Evolutionary conservation across 768 basidiomycete genomes (phyloP).

Genomic region (Melanogaster broomeanus): DNA sequence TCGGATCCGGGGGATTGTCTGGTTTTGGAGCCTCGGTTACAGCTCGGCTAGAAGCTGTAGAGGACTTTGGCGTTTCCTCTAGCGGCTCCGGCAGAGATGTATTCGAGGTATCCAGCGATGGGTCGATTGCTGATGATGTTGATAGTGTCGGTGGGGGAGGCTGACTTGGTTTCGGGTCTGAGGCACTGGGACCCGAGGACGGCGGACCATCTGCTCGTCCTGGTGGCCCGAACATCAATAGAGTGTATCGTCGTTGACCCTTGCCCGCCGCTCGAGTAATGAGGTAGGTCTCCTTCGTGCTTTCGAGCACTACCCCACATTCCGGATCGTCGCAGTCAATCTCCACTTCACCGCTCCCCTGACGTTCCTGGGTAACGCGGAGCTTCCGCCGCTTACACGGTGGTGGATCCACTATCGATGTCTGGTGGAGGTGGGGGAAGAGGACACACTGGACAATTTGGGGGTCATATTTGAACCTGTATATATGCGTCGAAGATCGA

Average conservation of each 20-base stretch:
- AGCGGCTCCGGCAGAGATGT: background rate
- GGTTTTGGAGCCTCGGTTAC: slow-evolving; percentile 6
- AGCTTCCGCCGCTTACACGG: slow-evolving; percentile 31
- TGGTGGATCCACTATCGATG: slow-evolving; percentile 12
- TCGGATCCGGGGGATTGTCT: background rate
- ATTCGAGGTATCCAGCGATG: background rate
- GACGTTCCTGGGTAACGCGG: slow-evolving; percentile 3
- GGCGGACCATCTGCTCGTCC: background rate
- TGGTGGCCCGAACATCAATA: slow-evolving; percentile 14
- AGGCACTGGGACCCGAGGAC: background rate
- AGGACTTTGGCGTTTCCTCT: background rate
- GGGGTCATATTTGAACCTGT: slow-evolving; percentile 57
- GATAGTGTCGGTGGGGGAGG: background rate
- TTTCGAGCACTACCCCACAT: slow-evolving; percentile 27
- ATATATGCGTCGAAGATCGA: background rate
- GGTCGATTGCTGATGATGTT: background rate
- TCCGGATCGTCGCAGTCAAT: slow-evolving; percentile 11
- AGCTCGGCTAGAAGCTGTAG: background rate
- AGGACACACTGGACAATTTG: slow-evolving; percentile 42
- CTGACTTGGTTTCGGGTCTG: background rate
- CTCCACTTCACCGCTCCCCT: slow-evolving; percentile 6
- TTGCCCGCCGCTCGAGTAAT: slow-evolving; percentile 11
- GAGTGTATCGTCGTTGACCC: slow-evolving; percentile 15
- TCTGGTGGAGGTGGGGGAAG: slow-evolving; percentile 39
- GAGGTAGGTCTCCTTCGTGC: slow-evolving; percentile 22